A percentile compares a stretch with the other conserved stretches of the same genome.
These are phyloP conservation scores for Amphirosellinia nigrospora DNA, from an alignment of 495 filamentous ascomycete genomes.

Conservation along the genomic window DNA sequence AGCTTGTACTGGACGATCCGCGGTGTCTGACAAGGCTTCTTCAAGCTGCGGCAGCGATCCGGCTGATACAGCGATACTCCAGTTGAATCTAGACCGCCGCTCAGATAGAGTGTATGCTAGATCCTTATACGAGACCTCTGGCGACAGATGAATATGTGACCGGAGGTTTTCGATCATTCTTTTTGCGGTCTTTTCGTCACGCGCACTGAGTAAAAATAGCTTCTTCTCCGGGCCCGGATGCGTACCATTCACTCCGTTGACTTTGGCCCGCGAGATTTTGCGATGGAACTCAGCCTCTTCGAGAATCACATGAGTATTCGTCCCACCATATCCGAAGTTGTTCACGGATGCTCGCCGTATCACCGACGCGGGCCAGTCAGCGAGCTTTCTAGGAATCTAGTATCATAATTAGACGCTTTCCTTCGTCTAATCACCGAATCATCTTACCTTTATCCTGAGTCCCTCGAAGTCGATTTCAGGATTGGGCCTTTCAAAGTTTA, in stretches of 20 bases:
- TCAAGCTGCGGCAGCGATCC: constrained; percentile 43
- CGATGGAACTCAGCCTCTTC: constrained; percentile 44
- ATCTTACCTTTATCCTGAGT: constrained; percentile 51
- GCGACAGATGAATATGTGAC: no score
- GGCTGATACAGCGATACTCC: constrained; percentile 46
- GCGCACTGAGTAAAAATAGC: constrained; percentile 54
- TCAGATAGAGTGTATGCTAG: constrained; percentile 51
- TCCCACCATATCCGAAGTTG: constrained; percentile 64
- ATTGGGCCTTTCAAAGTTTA: constrained; percentile 55
- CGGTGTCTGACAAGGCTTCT: constrained; percentile 34
- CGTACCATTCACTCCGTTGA: constrained; percentile 35
- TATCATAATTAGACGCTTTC: no score
- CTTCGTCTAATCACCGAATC: no score
- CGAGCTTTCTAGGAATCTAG: not conserved
- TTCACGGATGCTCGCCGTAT: constrained; percentile 56
- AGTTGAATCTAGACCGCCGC: constrained; percentile 48
- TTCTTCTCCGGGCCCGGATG: constrained; percentile 44
- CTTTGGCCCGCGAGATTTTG: constrained; percentile 27
- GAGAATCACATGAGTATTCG: constrained; percentile 62
- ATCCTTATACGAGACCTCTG: no score
- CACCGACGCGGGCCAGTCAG: constrained; percentile 33
- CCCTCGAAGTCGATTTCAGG: constrained; percentile 49
- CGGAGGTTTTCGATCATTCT: no score
- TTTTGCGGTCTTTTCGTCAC: constrained; percentile 45
- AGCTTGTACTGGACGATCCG: no score